Conservation (phyloP, 768 basidiomycete species). For the Exidia glandulosa region DNA sequence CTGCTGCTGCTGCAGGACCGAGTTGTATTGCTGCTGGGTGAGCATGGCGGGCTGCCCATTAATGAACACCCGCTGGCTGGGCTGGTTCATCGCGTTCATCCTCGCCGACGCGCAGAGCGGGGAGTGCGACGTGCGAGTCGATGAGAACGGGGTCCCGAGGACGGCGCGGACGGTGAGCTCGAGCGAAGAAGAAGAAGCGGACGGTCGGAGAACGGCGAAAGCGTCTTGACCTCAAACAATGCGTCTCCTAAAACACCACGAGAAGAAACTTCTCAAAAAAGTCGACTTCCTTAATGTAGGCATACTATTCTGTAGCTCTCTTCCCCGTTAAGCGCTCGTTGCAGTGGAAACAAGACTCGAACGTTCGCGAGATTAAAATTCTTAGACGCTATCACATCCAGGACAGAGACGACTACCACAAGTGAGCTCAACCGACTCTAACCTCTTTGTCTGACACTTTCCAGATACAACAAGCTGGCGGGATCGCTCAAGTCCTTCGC, state of each 20-base stretch:
- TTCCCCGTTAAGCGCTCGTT: background rate
- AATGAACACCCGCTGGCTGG: too few species aligned
- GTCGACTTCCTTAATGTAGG: conserved; percentile 91
- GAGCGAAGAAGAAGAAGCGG: conserved; percentile 3
- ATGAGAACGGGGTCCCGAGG: too few species aligned
- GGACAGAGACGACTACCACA: conserved; percentile 88
- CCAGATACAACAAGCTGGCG: conserved; percentile 87
- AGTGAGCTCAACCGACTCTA: conserved; percentile 30
- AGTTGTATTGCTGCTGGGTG: conserved; percentile 8
- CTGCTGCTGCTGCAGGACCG: conserved; percentile 17
- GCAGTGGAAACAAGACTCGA: conserved; percentile 95
- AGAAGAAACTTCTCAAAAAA: conserved; percentile 88
- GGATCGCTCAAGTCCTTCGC: conserved; percentile 78
- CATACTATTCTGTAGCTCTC: conserved; percentile 8
- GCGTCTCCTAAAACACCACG: conserved; percentile 91
- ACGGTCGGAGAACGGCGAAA: background rate
- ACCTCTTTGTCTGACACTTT: conserved; percentile 1
- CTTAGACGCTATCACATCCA: conserved; percentile 95
- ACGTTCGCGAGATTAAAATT: conserved; percentile 81
- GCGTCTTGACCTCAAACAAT: conserved; percentile 25
- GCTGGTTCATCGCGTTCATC: conserved; percentile 7
- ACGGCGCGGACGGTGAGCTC: conserved; percentile 7
- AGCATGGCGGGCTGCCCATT: conserved; percentile 17
- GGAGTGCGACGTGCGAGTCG: background rate
- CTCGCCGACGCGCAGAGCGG: background rate